Percentiles rank a stretch among this genome's conserved stretches.
These are phyloP conservation scores for Clohesyomyces aquaticus DNA, from an alignment of 495 filamentous ascomycete species.

Conservation along the genomic window DNA sequence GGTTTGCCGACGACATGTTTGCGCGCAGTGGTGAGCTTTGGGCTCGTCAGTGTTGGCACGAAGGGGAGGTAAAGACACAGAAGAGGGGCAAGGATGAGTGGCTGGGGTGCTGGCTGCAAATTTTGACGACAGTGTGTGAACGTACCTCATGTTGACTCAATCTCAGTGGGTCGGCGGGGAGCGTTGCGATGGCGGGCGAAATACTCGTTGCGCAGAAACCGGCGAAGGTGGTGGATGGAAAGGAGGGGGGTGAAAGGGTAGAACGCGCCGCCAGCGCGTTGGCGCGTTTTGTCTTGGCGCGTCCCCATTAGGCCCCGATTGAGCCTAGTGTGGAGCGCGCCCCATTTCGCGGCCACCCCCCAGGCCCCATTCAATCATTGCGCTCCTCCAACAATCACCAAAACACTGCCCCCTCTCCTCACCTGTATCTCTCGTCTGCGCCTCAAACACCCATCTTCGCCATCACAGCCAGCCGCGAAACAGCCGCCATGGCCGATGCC, in stretches of 20 bases:
- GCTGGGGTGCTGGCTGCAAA: not conserved
- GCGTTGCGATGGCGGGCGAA: not conserved
- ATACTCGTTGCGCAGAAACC: not conserved
- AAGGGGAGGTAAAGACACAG: too few species aligned
- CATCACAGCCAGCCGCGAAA: not conserved
- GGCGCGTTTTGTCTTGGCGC: constrained; percentile 17
- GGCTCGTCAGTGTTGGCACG: constrained; percentile 3
- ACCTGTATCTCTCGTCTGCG: not conserved
- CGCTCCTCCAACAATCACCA: not conserved
- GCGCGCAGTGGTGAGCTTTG: constrained; percentile 78
- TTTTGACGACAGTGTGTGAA: not conserved
- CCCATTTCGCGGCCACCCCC: not conserved
- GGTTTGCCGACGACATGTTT: constrained; percentile 85
- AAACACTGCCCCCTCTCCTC: not conserved
- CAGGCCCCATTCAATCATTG: too few species aligned
- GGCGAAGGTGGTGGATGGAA: not conserved
- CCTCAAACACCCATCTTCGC: not conserved
- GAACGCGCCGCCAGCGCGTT: constrained; percentile 26
- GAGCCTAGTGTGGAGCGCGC: not conserved
- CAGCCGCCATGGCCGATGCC: constrained; percentile 20
- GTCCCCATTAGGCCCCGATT: constrained; percentile 17
- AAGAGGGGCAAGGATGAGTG: constrained; percentile 16
- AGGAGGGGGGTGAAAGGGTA: constrained; percentile 21
- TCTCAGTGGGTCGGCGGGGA: not conserved
- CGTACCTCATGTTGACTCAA: constrained; percentile 46